Evolutionary conservation across 169 alveolate genomes (phyloP), one percentile per base, ranked within the genome.

Genomic region (Babesia bigemina): DNA sequence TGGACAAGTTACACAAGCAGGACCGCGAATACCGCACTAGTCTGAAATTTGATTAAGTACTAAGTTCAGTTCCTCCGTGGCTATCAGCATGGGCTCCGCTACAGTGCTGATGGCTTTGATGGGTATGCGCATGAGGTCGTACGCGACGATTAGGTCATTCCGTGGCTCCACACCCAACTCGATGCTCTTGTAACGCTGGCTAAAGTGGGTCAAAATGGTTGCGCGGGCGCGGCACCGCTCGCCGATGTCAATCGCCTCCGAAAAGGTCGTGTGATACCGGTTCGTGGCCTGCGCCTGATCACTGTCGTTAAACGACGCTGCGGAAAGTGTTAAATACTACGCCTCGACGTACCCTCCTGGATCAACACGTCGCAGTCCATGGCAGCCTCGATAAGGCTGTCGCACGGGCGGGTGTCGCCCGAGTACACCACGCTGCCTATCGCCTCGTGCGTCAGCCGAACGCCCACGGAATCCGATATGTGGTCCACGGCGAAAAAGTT

Each of bases 341-440:
- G 11, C 42, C 22, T 53, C 16, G 49, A 53, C 81, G 19, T 55
- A 74, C 96, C 96, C 73, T 95, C 98, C 74, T 95, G 98, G 36
- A 95, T 93, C 77, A 95, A 93, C 19, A 93, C 63, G 52, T 94
- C 92, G 39, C 95, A 92, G 57, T 87, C 78, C 77, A 73, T 86
- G 22, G 97, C 90, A 65, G 86, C 90, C 48, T 61, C 79, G 65
- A 84, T 91, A 52, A 94, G 86, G 73, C 86, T 89, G 56, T 79
- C 85, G 82, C 96, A 93, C 0, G 98, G 98, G 36, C 95, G 63
- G 45, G 98, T 94, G 79, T 95, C 98, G 36, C 97, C 98, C 48
- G 97, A 94, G 71, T 90, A 95, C 10, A 93, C 96, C 22, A 95
- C 63, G 52, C 91, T 88, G 47, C 92, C 92, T 45, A 79, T 71